phyloP scores from a whole-genome alignment of 805 yeast genomes.

The Myxozyma udenii region DNA sequence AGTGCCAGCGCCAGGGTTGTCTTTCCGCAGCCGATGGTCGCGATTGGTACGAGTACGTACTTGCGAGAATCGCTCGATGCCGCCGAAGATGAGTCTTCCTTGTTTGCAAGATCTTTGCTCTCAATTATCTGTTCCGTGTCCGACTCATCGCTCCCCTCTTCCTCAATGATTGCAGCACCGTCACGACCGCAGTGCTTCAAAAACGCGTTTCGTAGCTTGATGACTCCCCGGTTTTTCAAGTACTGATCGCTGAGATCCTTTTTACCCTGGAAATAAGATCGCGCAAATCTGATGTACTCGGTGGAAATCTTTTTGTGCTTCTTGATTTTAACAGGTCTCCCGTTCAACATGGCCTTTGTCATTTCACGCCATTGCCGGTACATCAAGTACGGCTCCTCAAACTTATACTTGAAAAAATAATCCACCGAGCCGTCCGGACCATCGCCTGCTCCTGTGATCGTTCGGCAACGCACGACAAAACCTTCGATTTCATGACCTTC shows the following conservation, averaged over 20 bases:
- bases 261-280: constrained; percentile 51
- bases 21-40: constrained; percentile 94
- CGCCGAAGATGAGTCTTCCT: not conserved
- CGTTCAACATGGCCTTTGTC: constrained; percentile 56
- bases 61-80: constrained; percentile 40
- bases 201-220: constrained; percentile 66
- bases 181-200: constrained; percentile 51
- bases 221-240: constrained; percentile 63
- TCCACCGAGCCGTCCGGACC: constrained; percentile 30
- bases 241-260: constrained; percentile 49
- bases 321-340: constrained; percentile 39
- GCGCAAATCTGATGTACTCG: constrained; percentile 66
- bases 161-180: constrained; percentile 53
- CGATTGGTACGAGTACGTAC: constrained; percentile 72
- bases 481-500: constrained; percentile 81
- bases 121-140: constrained; percentile 10
- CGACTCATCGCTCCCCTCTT: constrained; percentile 36
- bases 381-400: constrained; percentile 90
- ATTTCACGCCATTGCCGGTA: constrained; percentile 89
- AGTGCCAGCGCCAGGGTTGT: constrained; percentile 74
- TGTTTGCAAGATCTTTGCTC: constrained; percentile 23
- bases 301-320: constrained; percentile 61
- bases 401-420: constrained; percentile 87
- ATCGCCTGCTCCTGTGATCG: not conserved
- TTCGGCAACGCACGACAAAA: constrained; percentile 74